Base-by-base conservation (phyloP, 1,139 yeast species). In the Pichia inconspicua region DNA sequence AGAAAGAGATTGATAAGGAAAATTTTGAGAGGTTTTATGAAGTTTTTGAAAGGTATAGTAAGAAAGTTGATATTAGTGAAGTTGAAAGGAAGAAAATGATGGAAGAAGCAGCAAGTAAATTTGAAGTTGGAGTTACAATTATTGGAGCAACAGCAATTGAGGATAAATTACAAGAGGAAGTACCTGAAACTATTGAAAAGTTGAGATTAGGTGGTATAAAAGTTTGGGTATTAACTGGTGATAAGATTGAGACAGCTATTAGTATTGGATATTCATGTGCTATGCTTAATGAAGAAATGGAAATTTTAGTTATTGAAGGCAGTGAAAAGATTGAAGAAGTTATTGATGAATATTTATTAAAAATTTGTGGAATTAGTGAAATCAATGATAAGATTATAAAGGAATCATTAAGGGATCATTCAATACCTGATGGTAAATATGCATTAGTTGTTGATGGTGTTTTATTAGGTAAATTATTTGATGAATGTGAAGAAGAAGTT, bases 211-310 rank as follows among this genome's bases (percentile, higher is more conserved):
- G 97, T 5, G 98, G 98, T 59, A 85, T 92, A 56, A 92, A 92
- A 66, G 71, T 92, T 48, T 92, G 98, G 98, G 97, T 92, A 41
- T 73, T 92, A 49, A 92, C 98, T 12, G 98, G 98, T 66, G 98
- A 92, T 67, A 86, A 90, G 68, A 92, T 92, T 45, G 98, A 92
- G 68, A 92, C 98, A 31, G 98, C 98, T 8, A 92, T 92, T 62
- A 92, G 92, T 64, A 92, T 92, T 71, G 98, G 98, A 4, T 92
- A 88, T 65, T 88, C 97, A n/a, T 92, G 97, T 72, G 92, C 94
- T 59, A 72, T 92, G 58, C 73, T 92, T 53, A 88, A 85, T 53
- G 86, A 79, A 58, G 86, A 80, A 42, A 92, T 92, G 98, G 84
- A 87, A 59, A 70, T 92, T 48, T 67, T 92, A 49, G 87, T 87